Conservation (phyloP, 495 filamentous ascomycete genomes). For the Hypoxylon subgilvum region DNA sequence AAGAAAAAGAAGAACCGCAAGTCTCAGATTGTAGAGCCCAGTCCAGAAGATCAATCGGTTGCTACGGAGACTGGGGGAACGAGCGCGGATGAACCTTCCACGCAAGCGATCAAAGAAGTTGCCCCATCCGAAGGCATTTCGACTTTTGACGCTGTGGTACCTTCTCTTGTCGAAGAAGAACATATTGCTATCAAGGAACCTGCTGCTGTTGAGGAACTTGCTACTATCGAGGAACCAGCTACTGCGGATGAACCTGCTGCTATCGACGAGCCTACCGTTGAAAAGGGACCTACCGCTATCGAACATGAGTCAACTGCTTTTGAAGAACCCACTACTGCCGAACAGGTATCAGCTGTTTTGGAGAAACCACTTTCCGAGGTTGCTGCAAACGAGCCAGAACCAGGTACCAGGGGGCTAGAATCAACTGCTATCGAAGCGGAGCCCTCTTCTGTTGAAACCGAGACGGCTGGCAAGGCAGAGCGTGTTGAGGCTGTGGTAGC, state of each 20-base stretch:
- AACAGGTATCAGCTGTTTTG: neutral
- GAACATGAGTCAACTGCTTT: neutral
- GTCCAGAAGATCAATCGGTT: neutral
- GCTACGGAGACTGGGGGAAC: neutral
- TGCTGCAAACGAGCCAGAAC: neutral
- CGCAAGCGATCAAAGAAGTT: neutral
- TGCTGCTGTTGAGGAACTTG: neutral
- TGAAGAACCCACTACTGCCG: neutral
- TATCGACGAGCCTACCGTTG: neutral
- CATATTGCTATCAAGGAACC: neutral
- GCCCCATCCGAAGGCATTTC: neutral
- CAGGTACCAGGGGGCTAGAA: neutral
- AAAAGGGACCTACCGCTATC: neutral
- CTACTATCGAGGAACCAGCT: neutral
- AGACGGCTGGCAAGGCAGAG: neutral
- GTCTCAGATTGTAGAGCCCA: conserved; percentile 10
- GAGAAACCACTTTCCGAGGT: neutral
- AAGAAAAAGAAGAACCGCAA: conserved; percentile 35
- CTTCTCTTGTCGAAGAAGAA: neutral
- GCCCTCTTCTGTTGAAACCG: neutral
- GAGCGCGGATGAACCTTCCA: neutral
- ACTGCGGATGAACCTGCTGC: neutral
- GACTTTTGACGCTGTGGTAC: too few species aligned
- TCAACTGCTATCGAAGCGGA: neutral
- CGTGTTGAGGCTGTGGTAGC: too few species aligned